Evolutionary conservation across 1,139 yeast species (phyloP).

Genomic region (Entelexis paramagnoliae): DNA sequence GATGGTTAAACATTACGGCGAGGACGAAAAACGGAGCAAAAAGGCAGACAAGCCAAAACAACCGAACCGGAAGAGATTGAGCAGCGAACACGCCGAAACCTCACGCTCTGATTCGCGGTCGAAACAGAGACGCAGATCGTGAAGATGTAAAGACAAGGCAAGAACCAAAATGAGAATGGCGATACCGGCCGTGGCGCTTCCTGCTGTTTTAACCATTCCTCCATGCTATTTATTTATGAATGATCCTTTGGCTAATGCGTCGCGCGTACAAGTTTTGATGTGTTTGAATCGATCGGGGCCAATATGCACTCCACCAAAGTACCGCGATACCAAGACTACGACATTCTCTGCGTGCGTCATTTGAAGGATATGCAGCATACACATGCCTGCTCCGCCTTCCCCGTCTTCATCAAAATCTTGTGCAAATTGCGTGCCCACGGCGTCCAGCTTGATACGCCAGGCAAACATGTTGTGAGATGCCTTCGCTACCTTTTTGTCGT

Average conservation of each 20-base stretch:
- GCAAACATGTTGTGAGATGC: slow-evolving; percentile 80
- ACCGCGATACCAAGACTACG: slow-evolving; percentile 76
- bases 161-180: not conserved
- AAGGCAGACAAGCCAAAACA: not conserved
- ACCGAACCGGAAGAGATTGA: not conserved
- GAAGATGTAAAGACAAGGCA: not conserved
- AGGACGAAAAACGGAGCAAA: not conserved
- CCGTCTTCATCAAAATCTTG: slow-evolving; percentile 97
- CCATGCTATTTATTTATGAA: slow-evolving; percentile 28
- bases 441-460: slow-evolving; percentile 58
- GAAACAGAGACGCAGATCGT: slow-evolving; percentile 1
- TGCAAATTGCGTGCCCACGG: slow-evolving; percentile 24
- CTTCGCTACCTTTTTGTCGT: slow-evolving; percentile 55
- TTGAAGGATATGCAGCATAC: slow-evolving; percentile 68
- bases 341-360: slow-evolving; percentile 54
- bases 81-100: not conserved
- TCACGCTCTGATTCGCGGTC: not conserved
- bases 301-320: slow-evolving; percentile 88
- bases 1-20: slow-evolving; percentile 2
- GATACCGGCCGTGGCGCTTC: no score
- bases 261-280: slow-evolving; percentile 79
- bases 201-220: no score
- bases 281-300: slow-evolving; percentile 91
- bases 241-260: slow-evolving; percentile 61
- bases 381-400: slow-evolving; percentile 90